Evolutionary conservation across 1,284 basidiomycete species (phyloP), one percentile per base, ranked within the genome.

Genomic region (Gymnopus androsaceus): DNA sequence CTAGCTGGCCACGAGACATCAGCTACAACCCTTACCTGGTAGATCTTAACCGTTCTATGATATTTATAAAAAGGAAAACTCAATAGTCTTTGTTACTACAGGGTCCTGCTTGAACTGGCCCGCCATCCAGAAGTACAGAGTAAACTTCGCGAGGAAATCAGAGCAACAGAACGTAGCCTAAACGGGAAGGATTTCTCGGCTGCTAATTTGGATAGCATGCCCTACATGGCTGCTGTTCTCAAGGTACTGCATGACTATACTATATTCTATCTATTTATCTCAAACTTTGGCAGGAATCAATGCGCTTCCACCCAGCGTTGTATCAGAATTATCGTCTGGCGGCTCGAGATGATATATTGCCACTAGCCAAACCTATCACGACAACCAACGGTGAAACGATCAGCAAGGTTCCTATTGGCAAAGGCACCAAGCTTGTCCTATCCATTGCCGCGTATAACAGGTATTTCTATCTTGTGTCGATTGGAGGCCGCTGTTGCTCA

Each of bases 231-330:
- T 30, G 77, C 78, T 25, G 73, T 80, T 37, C 69, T 79, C 36
- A 79, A 80, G 68, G 77, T 75, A 46, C n/a, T 25, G 58, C 59
- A 9, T 28, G 21, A 30, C 7, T 19, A 9, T 11, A 7, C 23
- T 37, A 17, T n/a, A 25, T 6, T 15, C 17, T 37, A 19, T 15
- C 33, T 52, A 34, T 21, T 34, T 4, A n/a, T 17, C 4, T 12
- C 8, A 17, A 11, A 12, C 6, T 30, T n/a, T n/a, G n/a, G 15
- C 23, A 79, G 77, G 78, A 80, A 66, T 72, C 71, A 8, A 71
- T 79, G 69, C 70, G 78, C 27, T 73, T 73, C 40, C 75, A 79
- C 61, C 76, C 77, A 9, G 76, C 75, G 0, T 57, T 76, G 45
- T 76, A 75, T 57, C 72, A 76, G 19, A 76, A 72, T 53, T 75